phyloP scores from a whole-genome alignment of 331 rosid species.

The Acacia concinna region DNA sequence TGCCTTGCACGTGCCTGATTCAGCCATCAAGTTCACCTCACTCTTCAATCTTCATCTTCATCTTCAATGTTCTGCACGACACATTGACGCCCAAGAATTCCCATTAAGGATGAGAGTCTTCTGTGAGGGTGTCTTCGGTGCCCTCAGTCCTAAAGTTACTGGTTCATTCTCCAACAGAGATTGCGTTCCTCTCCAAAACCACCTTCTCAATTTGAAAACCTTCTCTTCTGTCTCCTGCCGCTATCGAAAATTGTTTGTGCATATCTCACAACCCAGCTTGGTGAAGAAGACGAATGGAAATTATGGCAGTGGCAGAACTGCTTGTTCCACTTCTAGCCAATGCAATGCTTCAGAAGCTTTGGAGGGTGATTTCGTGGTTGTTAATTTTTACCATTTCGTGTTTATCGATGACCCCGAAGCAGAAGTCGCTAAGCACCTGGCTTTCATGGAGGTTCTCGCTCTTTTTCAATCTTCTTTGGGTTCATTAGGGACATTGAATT shows the following conservation, averaged over 20 bases:
- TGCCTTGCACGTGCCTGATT: background rate
- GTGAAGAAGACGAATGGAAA: background rate
- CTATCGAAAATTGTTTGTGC: conserved; percentile 18
- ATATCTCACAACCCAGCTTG: conserved; percentile 15
- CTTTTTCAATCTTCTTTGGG: background rate
- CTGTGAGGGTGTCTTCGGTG: conserved; percentile 7
- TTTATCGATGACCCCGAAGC: conserved; percentile 61
- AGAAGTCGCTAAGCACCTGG: conserved; percentile 63
- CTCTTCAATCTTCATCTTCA: background rate
- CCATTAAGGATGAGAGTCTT: conserved; percentile 17
- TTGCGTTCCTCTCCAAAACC: background rate
- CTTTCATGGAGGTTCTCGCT: conserved; percentile 56
- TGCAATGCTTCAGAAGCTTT: conserved; percentile 19
- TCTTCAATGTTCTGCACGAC: background rate
- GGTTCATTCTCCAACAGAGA: background rate
- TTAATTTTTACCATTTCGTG: conserved; percentile 78
- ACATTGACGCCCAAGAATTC: background rate
- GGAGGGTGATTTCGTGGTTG: conserved; percentile 59
- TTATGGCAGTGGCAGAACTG: background rate
- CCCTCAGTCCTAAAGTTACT: conserved; percentile 13
- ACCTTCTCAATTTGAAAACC: conserved; percentile 27
- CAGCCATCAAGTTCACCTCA: background rate
- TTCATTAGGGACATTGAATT: background rate
- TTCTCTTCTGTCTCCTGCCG: conserved; percentile 27
- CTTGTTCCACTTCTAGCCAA: conserved; percentile 9